phyloP scores from a whole-genome alignment of 169 alveolate genomes.

The Besnoitia besnoiti region DNA sequence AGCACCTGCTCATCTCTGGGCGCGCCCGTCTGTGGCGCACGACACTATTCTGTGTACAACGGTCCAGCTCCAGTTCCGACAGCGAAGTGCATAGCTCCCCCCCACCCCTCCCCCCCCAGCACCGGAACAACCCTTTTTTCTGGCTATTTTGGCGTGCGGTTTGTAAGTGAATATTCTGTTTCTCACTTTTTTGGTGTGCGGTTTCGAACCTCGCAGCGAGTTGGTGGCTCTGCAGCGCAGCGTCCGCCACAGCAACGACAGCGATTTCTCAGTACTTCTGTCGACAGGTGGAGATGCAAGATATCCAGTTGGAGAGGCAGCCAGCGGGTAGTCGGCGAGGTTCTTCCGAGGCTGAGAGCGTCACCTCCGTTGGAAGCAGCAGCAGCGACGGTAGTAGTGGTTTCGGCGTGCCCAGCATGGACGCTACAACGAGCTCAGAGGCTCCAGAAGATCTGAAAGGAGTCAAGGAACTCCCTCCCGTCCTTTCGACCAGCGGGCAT shows the following conservation, averaged over 20 bases:
- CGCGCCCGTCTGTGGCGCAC: too few species aligned
- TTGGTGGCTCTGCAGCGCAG: slow-evolving; percentile 37
- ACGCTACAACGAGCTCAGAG: not conserved
- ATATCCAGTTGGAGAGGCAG: slow-evolving; percentile 24
- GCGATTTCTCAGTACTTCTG: slow-evolving; percentile 31
- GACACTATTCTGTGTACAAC: too few species aligned
- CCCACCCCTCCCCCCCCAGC: not conserved
- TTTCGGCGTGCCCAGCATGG: not conserved
- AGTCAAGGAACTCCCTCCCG: not conserved
- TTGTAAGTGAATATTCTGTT: not conserved
- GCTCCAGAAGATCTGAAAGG: not conserved
- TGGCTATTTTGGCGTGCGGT: not conserved
- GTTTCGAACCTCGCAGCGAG: not conserved
- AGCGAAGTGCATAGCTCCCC: not conserved
- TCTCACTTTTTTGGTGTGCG: not conserved
- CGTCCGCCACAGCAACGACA: not conserved
- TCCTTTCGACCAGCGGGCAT: not conserved
- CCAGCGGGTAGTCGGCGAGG: not conserved
- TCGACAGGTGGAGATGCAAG: slow-evolving; percentile 38
- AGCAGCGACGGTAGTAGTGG: not conserved
- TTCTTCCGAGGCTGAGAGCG: not conserved
- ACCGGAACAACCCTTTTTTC: not conserved
- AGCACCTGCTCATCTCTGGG: too few species aligned
- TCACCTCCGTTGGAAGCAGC: not conserved
- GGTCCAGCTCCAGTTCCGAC: not conserved